Evolutionary conservation across 306 rosid genomes (phyloP).

Genomic region (Malus orientalis): DNA sequence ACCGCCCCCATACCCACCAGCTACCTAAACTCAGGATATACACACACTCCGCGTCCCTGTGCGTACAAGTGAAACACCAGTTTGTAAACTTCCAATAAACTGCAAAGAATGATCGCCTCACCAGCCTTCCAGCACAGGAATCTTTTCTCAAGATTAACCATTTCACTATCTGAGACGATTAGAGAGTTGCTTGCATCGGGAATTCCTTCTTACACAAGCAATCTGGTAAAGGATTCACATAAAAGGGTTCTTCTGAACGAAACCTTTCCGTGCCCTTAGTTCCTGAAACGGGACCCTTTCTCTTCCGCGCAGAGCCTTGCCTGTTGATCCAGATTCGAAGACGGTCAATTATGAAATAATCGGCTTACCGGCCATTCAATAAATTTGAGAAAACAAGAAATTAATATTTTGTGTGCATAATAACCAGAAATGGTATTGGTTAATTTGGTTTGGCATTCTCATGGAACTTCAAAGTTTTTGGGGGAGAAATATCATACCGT

Average conservation of each 20-base stretch:
- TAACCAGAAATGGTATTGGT: background rate
- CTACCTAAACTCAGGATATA: slow-evolving; percentile 19
- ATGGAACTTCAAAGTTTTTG: background rate
- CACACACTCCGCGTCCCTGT: slow-evolving; percentile 21
- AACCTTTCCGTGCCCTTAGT: slow-evolving; percentile 81
- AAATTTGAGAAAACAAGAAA: background rate
- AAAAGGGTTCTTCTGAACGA: slow-evolving; percentile 91
- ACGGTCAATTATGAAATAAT: background rate
- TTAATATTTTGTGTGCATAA: background rate
- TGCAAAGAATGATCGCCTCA: slow-evolving; percentile 1
- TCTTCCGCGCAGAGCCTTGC: slow-evolving; percentile 75
- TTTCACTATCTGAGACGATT: slow-evolving; percentile 13
- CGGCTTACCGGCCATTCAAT: background rate
- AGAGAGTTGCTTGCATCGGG: slow-evolving; percentile 22
- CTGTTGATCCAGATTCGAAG: slow-evolving; percentile 30
- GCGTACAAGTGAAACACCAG: slow-evolving; percentile 5
- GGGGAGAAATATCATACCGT: slow-evolving; percentile 37
- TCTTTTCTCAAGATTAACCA: slow-evolving; percentile 1
- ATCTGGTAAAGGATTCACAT: slow-evolving; percentile 80
- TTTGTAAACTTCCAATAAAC: slow-evolving; percentile 6
- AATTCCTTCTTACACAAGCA: slow-evolving; percentile 64
- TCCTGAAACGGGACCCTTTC: slow-evolving; percentile 87
- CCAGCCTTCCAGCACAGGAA: background rate
- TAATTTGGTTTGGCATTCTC: background rate
- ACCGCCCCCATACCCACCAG: background rate